Percentiles rank a stretch among this genome's conserved stretches.
Evolutionary conservation across 108 stramenopile species (phyloP).

Genomic region (Hondaea fermentalgiana): DNA sequence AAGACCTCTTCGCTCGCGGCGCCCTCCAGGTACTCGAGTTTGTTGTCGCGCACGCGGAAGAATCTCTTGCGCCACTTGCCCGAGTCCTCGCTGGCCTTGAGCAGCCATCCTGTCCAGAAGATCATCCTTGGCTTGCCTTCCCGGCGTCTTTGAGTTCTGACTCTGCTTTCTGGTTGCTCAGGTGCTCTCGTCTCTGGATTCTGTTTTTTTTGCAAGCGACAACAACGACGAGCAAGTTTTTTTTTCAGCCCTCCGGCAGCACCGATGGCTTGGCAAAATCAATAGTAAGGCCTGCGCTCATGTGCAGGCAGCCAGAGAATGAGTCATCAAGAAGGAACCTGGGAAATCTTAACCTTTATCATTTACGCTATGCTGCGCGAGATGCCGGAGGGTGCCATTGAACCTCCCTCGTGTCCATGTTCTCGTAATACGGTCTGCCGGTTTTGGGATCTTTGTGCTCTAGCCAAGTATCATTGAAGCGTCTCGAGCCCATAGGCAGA

Average conservation of each 20-base stretch:
- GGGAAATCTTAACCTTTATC: too few species aligned
- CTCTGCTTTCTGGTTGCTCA: too few species aligned
- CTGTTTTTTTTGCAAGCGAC: too few species aligned
- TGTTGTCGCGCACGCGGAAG: constrained; percentile 18
- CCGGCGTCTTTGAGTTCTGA: too few species aligned
- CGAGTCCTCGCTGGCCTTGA: background rate
- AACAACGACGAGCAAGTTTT: too few species aligned
- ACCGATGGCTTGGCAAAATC: too few species aligned
- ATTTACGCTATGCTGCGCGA: too few species aligned
- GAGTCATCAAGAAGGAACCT: too few species aligned
- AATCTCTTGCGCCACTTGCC: constrained; percentile 7
- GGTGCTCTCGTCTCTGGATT: too few species aligned
- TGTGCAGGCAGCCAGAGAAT: too few species aligned
- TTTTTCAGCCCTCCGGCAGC: too few species aligned
- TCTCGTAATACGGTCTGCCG: background rate
- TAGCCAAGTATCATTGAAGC: background rate
- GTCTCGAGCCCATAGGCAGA: background rate
- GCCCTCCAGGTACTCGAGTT: background rate
- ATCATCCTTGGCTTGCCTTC: background rate
- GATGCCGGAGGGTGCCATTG: background rate
- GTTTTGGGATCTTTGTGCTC: background rate
- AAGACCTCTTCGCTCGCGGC: background rate
- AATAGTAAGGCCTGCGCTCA: too few species aligned
- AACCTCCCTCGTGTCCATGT: background rate
- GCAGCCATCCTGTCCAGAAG: background rate